phyloP scores from a whole-genome alignment of 2,329 filamentous ascomycete genomes.

The Apiospora aurea region DNA sequence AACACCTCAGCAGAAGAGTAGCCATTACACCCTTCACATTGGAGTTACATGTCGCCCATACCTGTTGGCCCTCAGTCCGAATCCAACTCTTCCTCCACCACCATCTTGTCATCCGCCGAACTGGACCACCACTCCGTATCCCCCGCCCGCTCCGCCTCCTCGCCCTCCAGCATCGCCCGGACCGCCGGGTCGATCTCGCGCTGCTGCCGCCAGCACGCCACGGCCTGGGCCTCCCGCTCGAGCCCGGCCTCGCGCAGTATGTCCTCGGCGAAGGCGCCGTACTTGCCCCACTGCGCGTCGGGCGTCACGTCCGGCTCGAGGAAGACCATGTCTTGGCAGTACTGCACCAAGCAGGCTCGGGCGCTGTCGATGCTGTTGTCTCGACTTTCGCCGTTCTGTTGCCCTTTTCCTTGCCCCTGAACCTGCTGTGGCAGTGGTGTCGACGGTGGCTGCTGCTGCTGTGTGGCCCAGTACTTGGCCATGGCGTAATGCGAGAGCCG shows the following conservation, averaged over 20 bases:
- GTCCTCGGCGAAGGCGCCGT: constrained; percentile 5
- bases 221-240: not conserved
- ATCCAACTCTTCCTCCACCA: not conserved
- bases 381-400: not conserved
- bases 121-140: constrained; percentile 17
- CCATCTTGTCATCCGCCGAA: constrained; percentile 13
- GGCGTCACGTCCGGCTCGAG: constrained; percentile 11
- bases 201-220: constrained; percentile 10
- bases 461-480: constrained; percentile 6
- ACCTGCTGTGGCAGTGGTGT: not conserved
- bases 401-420: not conserved
- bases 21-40: not conserved
- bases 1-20: not conserved
- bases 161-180: not conserved
- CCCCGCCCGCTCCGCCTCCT: constrained; percentile 3
- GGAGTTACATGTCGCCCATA: not conserved
- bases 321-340: constrained; percentile 18
- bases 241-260: not conserved
- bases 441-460: not conserved
- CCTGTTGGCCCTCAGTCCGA: not conserved
- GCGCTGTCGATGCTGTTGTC: not conserved
- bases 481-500: constrained; percentile 3
- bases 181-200: constrained; percentile 20
- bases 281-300: constrained; percentile 12
- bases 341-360: not conserved